These are phyloP conservation scores for Meyerozyma sp. DNA, from an alignment of 1,139 yeast species.

Conservation along the genomic window DNA sequence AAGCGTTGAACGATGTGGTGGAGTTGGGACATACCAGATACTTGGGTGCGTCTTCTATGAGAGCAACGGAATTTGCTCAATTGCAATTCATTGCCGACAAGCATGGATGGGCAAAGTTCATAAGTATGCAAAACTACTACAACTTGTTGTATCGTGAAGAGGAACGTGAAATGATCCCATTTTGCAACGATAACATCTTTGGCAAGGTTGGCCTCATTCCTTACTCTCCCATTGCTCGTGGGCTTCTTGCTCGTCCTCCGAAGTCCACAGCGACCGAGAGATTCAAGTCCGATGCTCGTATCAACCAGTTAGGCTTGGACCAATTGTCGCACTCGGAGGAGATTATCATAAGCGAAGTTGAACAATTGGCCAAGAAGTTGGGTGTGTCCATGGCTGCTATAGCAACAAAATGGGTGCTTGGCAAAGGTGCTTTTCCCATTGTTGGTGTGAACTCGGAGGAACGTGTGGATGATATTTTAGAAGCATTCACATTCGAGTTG, in stretches of 20 bases:
- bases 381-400: no score
- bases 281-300: no score
- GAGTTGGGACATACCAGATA: slow-evolving; percentile 45
- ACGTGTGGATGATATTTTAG: no score
- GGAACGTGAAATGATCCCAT: slow-evolving; percentile 55
- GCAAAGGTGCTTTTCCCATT: no score
- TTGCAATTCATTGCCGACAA: slow-evolving; percentile 48
- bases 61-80: slow-evolving; percentile 41
- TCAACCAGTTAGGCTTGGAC: no score
- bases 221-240: slow-evolving; percentile 48
- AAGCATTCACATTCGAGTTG: no score
- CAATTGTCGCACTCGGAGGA: no score
- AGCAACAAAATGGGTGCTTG: no score
- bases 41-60: slow-evolving; percentile 57
- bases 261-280: no score
- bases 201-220: slow-evolving; percentile 41
- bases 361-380: no score
- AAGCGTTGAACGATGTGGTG: slow-evolving; percentile 47
- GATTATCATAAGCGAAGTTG: no score
- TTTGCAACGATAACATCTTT: slow-evolving; percentile 27
- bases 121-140: slow-evolving; percentile 55
- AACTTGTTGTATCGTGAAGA: slow-evolving; percentile 55
- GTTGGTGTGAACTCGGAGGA: no score
- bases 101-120: slow-evolving; percentile 49
- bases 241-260: slow-evolving; percentile 25